These are phyloP conservation scores for Taphrina betulina DNA, from an alignment of 1,139 yeast genomes.

Conservation along the genomic window DNA sequence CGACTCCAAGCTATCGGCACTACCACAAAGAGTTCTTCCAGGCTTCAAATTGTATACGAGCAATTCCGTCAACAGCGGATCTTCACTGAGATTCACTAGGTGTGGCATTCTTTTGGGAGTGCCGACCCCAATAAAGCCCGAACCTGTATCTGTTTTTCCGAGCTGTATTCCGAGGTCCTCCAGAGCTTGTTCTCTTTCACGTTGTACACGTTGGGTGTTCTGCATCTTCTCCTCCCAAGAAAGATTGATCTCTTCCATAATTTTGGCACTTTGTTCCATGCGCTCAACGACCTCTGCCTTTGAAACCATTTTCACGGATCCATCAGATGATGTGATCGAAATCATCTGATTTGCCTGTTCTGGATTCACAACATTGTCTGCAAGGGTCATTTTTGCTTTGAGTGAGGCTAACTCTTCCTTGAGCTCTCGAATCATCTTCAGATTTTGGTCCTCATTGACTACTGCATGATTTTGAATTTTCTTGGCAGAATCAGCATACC, in stretches of 20 bases:
- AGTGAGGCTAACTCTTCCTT: slow-evolving; percentile 41
- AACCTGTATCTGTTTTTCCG: slow-evolving; percentile 37
- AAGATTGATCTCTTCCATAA: slow-evolving; percentile 40
- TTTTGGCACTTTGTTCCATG: slow-evolving; percentile 40
- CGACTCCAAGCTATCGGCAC: slow-evolving; percentile 33
- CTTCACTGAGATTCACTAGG: slow-evolving; percentile 42
- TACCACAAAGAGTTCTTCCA: slow-evolving; percentile 41
- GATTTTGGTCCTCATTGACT: slow-evolving; percentile 41
- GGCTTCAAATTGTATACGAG: slow-evolving; percentile 41
- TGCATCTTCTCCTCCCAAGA: slow-evolving; percentile 43
- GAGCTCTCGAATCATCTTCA: slow-evolving; percentile 42
- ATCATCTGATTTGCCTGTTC: slow-evolving; percentile 24
- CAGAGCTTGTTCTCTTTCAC: slow-evolving; percentile 40
- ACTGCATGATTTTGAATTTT: slow-evolving; percentile 52
- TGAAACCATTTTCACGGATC: slow-evolving; percentile 32
- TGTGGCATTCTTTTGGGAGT: slow-evolving; percentile 42
- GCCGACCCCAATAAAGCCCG: slow-evolving; percentile 40
- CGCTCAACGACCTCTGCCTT: slow-evolving; percentile 40
- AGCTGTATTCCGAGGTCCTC: slow-evolving; percentile 42
- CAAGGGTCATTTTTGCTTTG: slow-evolving; percentile 33
- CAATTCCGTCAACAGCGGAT: slow-evolving; percentile 42
- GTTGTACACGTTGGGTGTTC: slow-evolving; percentile 40
- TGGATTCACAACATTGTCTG: not conserved
- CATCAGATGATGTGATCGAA: slow-evolving; percentile 36
- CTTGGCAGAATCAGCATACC: slow-evolving; percentile 75